A percentile compares a stretch with the other conserved stretches of the same genome.
Evolutionary conservation across 2,329 filamentous ascomycete species (phyloP).

Genomic region (Massarina eburnea): DNA sequence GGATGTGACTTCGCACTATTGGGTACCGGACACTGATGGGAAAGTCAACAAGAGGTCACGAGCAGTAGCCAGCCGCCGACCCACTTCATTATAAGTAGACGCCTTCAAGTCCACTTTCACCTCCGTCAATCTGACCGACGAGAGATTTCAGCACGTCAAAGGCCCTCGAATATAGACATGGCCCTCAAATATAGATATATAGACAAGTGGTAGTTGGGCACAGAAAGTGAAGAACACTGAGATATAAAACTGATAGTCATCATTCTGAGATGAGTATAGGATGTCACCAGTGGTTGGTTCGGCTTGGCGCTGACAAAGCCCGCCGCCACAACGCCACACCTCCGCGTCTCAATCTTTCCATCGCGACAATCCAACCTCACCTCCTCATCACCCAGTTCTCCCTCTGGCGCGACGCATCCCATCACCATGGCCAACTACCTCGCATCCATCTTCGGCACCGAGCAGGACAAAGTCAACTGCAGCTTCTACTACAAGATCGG

Average conservation of each 20-base stretch:
- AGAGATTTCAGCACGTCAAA: no score
- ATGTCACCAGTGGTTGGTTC: no score
- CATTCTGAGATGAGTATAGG: no score
- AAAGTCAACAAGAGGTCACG: background rate
- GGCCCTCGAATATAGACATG: no score
- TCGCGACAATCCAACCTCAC: background rate
- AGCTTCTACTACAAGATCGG: constrained; percentile 99
- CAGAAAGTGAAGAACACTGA: no score
- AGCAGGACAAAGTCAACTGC: constrained; percentile 99
- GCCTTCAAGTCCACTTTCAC: background rate
- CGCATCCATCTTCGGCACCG: constrained; percentile 98
- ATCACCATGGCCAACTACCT: constrained; percentile 90
- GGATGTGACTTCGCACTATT: no score
- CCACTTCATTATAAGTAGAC: background rate
- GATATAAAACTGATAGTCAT: no score
- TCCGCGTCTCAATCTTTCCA: background rate
- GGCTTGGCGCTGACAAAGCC: background rate
- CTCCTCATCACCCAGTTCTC: background rate
- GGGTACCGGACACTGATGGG: no score
- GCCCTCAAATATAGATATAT: no score
- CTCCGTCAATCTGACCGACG: no score
- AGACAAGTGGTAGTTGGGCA: no score
- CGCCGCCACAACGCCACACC: background rate
- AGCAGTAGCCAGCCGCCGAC: constrained; percentile 1
- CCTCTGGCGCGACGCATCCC: no score